Evolutionary conservation across 148 eudicot genomes (phyloP), one percentile per base, ranked within the genome.

Genomic region (Nepenthes gracilis): DNA sequence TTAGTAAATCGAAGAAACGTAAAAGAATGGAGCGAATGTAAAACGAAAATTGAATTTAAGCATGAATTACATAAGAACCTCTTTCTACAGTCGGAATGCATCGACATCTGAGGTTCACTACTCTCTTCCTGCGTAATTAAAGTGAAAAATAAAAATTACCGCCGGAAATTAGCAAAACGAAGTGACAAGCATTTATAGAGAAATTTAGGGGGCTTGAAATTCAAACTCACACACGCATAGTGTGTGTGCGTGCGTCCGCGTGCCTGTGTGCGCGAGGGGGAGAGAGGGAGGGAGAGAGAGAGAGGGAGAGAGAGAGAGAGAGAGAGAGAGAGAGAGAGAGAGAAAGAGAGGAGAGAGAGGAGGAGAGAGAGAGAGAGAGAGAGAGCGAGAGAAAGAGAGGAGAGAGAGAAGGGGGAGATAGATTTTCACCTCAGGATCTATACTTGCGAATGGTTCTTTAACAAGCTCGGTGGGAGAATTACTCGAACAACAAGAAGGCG

Each of bases 381-480:
- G 32, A 37, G 2, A 32, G 64, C 14, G 48, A 35, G 63, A 35
- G 23, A 23, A 23, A 23, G 23, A 23, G 23, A 23, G 23, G 15
- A 53, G 36, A 23, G 35, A 57, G 40, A 47, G 58, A n/a, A 9
- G 37, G 11, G 6, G 5, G 38, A 33, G 23, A 23, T 0, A 23
- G 23, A 23, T 23, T 23, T 57, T 52, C 67, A 85, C 96, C 85
- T 77, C 76, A 55, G 72, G 80, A 83, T 81, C 82, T 70, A 57
- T 57, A 13, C 59, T 55, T 43, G 61, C 64, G 37, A 57, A 48
- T 9, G 54, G 57, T 49, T 71, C 63, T 33, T 64, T 62, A 0
- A 48, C 61, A n/a, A 64, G 9, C 54, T 70, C 72, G 61, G 36
- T 56, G 0, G 80, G 66, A 8, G 50, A 38, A 5, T 73, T 73